phyloP scores from a whole-genome alignment of 345 rosid species.

The Pelargonium nanum region DNA sequence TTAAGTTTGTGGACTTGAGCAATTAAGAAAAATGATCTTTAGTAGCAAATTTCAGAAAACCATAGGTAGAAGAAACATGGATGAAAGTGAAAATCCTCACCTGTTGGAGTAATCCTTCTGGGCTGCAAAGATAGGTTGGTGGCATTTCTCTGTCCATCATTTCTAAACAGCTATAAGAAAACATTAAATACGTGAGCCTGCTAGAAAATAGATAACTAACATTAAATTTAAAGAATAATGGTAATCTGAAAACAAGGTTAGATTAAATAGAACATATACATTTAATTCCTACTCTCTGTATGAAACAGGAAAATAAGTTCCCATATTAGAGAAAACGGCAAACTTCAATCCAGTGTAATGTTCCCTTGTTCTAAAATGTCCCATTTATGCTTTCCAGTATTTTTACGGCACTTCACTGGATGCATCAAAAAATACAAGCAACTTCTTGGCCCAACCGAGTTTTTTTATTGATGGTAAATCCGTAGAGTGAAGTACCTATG shows the following conservation, averaged over 20 bases:
- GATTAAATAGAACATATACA: too few species aligned
- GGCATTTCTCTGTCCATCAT: conserved; percentile 56
- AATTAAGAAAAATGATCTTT: not conserved
- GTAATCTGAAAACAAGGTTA: too few species aligned
- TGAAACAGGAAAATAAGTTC: too few species aligned
- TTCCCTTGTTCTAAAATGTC: not conserved
- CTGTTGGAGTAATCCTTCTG: conserved; percentile 58
- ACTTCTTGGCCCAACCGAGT: not conserved
- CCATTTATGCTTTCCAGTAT: not conserved
- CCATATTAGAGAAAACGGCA: too few species aligned
- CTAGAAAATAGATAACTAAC: not conserved
- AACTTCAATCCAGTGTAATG: not conserved
- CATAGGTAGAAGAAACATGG: not conserved
- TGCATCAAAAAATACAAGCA: not conserved
- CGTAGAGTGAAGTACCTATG: not conserved
- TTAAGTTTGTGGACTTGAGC: not conserved
- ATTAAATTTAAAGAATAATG: too few species aligned
- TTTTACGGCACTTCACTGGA: not conserved
- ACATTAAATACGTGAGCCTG: not conserved
- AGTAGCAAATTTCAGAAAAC: conserved; percentile 5
- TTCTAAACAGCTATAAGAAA: conserved; percentile 41
- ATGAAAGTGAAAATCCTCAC: conserved; percentile 15
- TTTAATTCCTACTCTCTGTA: too few species aligned
- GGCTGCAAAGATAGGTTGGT: conserved; percentile 52
- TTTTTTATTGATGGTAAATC: not conserved